phyloP scores from a whole-genome alignment of 2,329 filamentous ascomycete genomes.

The Thielaviopsis punctulata region DNA sequence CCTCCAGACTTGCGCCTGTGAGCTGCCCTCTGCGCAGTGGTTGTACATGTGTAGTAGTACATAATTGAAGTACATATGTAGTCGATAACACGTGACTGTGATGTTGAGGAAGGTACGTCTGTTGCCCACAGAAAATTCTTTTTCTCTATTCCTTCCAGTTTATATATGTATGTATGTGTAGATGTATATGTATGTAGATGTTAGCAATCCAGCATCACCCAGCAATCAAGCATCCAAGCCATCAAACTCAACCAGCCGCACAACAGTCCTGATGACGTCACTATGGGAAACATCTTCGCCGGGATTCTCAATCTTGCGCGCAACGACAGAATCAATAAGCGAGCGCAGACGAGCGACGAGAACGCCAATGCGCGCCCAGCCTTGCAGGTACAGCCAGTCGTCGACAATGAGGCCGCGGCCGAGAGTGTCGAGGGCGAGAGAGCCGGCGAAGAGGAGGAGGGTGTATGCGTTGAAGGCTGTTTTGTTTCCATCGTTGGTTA shows the following conservation, averaged over 20 bases:
- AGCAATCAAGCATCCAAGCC: slow-evolving; percentile 49
- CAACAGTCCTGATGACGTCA: slow-evolving; percentile 61
- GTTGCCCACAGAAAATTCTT: too few relatives aligned
- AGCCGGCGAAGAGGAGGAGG: slow-evolving; percentile 72
- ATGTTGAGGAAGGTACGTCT: too few relatives aligned
- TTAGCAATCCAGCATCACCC: too few relatives aligned
- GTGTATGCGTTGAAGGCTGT: slow-evolving; percentile 76
- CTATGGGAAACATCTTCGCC: slow-evolving; percentile 31
- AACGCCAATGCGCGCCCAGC: slow-evolving; percentile 91
- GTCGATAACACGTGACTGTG: too few relatives aligned
- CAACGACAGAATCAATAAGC: slow-evolving; percentile 75
- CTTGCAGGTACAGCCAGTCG: slow-evolving; percentile 70
- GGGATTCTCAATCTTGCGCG: slow-evolving; percentile 63
- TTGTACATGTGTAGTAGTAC: too few relatives aligned
- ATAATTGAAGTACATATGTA: too few relatives aligned
- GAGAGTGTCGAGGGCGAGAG: slow-evolving; percentile 70
- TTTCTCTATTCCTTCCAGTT: background rate
- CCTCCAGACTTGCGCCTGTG: too few relatives aligned
- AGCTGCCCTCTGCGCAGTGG: background rate
- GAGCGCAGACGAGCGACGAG: slow-evolving; percentile 65
- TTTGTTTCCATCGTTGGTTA: too few relatives aligned
- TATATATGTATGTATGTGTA: background rate
- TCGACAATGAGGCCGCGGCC: slow-evolving; percentile 80
- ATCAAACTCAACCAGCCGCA: slow-evolving; percentile 72
- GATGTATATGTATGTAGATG: background rate